Evolutionary conservation across 2,329 filamentous ascomycete genomes (phyloP).

Genomic region (Pseudopyrenochaeta lycopersici): DNA sequence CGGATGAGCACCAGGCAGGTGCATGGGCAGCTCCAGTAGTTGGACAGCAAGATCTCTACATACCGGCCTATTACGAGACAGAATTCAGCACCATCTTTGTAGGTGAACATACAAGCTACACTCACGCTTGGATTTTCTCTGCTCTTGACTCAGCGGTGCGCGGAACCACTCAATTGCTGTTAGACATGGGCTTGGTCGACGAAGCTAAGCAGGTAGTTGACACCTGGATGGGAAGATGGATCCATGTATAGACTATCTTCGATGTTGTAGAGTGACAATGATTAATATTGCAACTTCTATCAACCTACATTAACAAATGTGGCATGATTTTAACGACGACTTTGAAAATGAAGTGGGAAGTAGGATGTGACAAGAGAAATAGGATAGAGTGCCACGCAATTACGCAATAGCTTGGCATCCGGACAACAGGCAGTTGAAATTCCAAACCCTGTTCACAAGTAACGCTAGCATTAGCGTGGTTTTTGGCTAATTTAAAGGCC

Average conservation of each 20-base stretch:
- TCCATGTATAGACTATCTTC: conserved; percentile 32
- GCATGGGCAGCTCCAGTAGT: conserved; percentile 69
- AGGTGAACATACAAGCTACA: conserved; percentile 73
- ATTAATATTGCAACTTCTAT: too few species aligned
- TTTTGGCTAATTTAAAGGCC: too few species aligned
- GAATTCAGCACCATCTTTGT: conserved; percentile 75
- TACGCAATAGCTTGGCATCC: too few species aligned
- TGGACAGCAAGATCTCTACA: conserved; percentile 73
- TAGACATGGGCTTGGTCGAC: conserved; percentile 72
- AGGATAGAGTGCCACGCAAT: too few species aligned
- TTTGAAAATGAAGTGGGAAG: too few species aligned
- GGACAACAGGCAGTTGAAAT: too few species aligned
- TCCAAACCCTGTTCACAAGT: too few species aligned
- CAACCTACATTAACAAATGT: too few species aligned
- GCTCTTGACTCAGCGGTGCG: conserved; percentile 74
- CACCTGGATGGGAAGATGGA: conserved; percentile 76
- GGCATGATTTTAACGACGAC: too few species aligned
- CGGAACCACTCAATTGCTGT: conserved; percentile 69
- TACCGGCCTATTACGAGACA: conserved; percentile 77
- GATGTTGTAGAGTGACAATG: too few species aligned
- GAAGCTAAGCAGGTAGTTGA: conserved; percentile 72
- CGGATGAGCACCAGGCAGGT: conserved; percentile 68
- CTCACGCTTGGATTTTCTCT: conserved; percentile 74
- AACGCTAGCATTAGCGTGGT: too few species aligned
- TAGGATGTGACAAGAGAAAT: too few species aligned